Evolutionary conservation across 495 filamentous ascomycete species (phyloP), one percentile per base, ranked within the genome.

Genomic region (Sphaerosporella brunnea): DNA sequence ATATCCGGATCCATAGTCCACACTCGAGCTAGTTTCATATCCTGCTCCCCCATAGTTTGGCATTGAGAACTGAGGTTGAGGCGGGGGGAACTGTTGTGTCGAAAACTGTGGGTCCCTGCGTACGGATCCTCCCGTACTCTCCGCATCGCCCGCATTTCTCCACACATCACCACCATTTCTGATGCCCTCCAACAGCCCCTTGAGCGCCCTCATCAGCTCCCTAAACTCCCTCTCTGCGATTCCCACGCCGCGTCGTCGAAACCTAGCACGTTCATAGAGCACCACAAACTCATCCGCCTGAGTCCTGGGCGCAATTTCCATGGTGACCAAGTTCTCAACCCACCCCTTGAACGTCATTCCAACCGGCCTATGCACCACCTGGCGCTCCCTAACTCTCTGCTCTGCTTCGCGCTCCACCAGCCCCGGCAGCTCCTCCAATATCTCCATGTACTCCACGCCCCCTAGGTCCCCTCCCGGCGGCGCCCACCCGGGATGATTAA

Each of bases 391-490:
- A 1, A 84, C 84, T 32, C 90, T 69, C 0, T 84, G 81, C 10
- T 90, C 77, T 4, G 86, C 90, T 64, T 86, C 86, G 0, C 85
- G 87, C 63, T 97, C 90, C 48, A 97, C 85, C 19, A 97, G 69
- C 56, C 93, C 80, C 1, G 88, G 82, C 11, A 97, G 68, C 65
- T 96, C 92, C 16, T 69, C 66, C 10, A 97, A 73, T n/a, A 97
- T 83, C 0, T 72, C 74, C 32, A 68, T 68, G 60, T 88, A 95
- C 37, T 87, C 77, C 8, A 95, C 63, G 53, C 86, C 75, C 3
- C 85, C 77, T 1, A 92, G 63, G 54, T 92, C 80, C 2, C 68
- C 66, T 0, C 36, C 64, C 4, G 90, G 86, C 2, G 85, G 78
- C 3, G 79, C 80, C 90, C 92, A 96, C 39, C 88, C 92, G 0